Evolutionary conservation across 805 yeast genomes (phyloP).

Genomic region (Candida chilensis): DNA sequence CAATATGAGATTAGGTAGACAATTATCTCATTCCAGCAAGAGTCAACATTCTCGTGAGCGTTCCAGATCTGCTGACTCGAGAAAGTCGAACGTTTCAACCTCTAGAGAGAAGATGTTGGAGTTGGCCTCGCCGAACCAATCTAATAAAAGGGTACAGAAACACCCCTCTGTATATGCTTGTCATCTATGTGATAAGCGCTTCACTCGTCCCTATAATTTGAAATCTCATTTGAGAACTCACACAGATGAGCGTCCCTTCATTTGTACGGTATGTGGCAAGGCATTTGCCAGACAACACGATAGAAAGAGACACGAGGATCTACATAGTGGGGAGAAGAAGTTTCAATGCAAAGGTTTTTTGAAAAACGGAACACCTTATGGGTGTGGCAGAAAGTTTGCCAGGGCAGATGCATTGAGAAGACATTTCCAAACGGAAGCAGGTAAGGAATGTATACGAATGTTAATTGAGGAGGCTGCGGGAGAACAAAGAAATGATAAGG

Average conservation of each 20-base stretch:
- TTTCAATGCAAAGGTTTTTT: slow-evolving; percentile 63
- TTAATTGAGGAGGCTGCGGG: slow-evolving; percentile 30
- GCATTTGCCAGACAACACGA: slow-evolving; percentile 52
- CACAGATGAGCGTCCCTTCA: slow-evolving; percentile 73
- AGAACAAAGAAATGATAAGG: no score
- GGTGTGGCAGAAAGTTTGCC: slow-evolving; percentile 36
- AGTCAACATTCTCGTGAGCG: slow-evolving; percentile 15
- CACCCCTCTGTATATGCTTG: slow-evolving; percentile 74
- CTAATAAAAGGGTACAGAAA: slow-evolving; percentile 51
- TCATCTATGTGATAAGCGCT: slow-evolving; percentile 73
- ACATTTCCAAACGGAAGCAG: slow-evolving; percentile 38
- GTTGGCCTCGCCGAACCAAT: slow-evolving; percentile 48
- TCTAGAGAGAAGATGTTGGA: slow-evolving; percentile 52
- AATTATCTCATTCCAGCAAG: slow-evolving; percentile 15
- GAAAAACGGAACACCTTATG: slow-evolving; percentile 41
- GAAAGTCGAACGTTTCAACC: slow-evolving; percentile 2
- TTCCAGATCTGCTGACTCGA: slow-evolving; percentile 14
- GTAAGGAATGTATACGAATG: slow-evolving; percentile 28
- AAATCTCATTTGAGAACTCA: slow-evolving; percentile 90
- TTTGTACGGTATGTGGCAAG: slow-evolving; percentile 67
- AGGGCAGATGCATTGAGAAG: slow-evolving; percentile 35
- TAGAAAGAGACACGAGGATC: slow-evolving; percentile 34
- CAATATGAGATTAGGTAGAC: slow-evolving; percentile 30
- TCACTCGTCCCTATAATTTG: slow-evolving; percentile 88
- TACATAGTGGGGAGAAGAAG: slow-evolving; percentile 70